Base-by-base conservation (phyloP, 2,329 filamentous ascomycete species). In the Verticillium albo-atrum region DNA sequence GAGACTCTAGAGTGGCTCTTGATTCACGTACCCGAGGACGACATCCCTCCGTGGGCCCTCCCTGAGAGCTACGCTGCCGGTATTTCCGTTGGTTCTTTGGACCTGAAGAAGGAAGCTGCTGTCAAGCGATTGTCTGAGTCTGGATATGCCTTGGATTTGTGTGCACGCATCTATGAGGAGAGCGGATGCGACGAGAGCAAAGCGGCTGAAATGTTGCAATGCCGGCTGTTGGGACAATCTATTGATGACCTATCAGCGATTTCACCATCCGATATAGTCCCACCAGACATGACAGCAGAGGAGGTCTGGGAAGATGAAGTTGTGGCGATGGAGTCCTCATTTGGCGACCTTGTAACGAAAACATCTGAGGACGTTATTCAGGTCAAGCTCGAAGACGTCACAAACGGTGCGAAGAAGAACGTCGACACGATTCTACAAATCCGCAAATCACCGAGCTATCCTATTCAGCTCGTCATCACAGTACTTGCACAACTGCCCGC, bases 11-110 rank as follows among this genome's bases (percentile, higher is more conserved):
- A 98, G 72, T 99, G 95, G 95, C 82, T 99, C 17, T 82, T 99
- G 55, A 93, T 98, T 56, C 94, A 99, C 74, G 92, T 99, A 2
- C 95, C 95, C 1, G 95, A 99, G 71, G 95, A 99, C 70, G 95
- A 98, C 68, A 78, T 98, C n/a, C 95, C 95, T 1, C 80, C 84
- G 6, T 98, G 94, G 92, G 91, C 91, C 66, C 78, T 99, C 50
- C 95, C 95, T 0, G 93, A 96, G 74, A 90, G 88, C 62, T 99
- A 99, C 72, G 88, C 90, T 12, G 94, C 93, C 28, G 95, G 95
- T 25, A 88, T 98, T 27, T 92, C 89, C 52, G 88, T 99, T 64
- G 94, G 88, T 1, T 90, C 90, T 56, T 89, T 88, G 6, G 89
- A 97, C 70, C 73, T 97, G 62, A 90, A 87, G 70, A 85, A 87